Percentiles rank a stretch among this genome's conserved stretches.
Conservation (phyloP, 1,139 yeast species). For the Geotrichum europaeum region DNA sequence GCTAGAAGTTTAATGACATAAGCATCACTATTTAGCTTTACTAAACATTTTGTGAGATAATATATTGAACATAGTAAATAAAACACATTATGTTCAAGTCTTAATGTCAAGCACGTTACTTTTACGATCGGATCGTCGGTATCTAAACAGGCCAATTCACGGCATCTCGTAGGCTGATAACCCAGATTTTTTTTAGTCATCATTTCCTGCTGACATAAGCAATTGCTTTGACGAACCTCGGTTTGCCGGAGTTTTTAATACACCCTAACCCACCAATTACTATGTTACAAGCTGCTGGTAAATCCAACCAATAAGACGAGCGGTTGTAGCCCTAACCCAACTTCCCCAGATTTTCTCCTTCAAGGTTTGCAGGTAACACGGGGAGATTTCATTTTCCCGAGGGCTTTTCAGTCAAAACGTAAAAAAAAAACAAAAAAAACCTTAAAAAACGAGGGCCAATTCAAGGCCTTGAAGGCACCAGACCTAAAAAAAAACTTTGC, state of each 20-base stretch:
- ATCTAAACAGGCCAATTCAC: too few species aligned
- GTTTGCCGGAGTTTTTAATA: slow-evolving; percentile 1
- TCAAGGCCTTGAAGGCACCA: background rate
- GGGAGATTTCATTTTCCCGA: background rate
- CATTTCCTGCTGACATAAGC: background rate
- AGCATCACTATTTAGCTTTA: background rate
- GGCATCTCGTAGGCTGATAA: too few species aligned
- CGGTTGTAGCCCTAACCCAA: background rate
- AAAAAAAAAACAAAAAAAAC: background rate
- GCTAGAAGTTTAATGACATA: background rate
- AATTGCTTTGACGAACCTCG: background rate
- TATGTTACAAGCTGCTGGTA: background rate
- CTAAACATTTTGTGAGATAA: too few species aligned
- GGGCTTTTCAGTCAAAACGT: background rate
- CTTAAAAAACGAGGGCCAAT: background rate
- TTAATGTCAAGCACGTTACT: background rate
- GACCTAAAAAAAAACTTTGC: too few species aligned
- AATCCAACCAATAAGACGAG: background rate
- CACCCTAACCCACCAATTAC: background rate
- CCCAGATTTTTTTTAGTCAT: background rate
- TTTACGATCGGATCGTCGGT: background rate
- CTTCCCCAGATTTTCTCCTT: background rate
- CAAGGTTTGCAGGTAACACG: background rate
- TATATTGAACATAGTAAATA: background rate
- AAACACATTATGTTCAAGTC: background rate